Evolutionary conservation across 768 basidiomycete species (phyloP).

Genomic region (Lactarius akahatsu): DNA sequence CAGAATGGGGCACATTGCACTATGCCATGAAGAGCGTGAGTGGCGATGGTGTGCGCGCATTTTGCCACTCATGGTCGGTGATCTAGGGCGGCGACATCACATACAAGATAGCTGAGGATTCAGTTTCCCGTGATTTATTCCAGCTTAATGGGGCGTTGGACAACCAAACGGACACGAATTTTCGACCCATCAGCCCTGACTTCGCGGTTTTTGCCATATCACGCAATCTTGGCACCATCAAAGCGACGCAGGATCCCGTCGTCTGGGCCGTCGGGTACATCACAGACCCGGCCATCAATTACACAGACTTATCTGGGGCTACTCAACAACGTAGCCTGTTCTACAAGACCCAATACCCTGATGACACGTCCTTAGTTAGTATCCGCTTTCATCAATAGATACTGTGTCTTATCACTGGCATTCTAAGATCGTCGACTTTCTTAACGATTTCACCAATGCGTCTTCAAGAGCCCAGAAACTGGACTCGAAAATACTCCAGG

Average conservation of each 20-base stretch:
- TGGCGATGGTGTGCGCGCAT: not conserved
- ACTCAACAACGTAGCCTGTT: not conserved
- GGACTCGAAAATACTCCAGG: not conserved
- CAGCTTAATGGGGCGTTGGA: not conserved
- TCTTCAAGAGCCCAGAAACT: not conserved
- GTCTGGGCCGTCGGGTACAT: not conserved
- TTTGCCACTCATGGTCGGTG: not conserved
- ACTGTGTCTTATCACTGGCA: not conserved
- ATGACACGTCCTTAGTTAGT: not conserved
- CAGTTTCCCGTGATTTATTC: not conserved
- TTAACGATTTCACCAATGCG: not conserved
- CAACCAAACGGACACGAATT: not conserved
- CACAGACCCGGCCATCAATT: not conserved
- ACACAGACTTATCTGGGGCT: not conserved
- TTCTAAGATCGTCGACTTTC: not conserved
- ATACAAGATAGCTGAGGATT: not conserved
- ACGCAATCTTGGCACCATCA: not conserved
- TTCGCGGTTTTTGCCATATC: not conserved
- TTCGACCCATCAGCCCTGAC: not conserved
- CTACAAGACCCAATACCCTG: not conserved
- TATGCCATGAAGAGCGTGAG: not conserved
- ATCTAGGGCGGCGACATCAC: not conserved
- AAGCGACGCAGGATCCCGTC: not conserved
- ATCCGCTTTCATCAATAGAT: not conserved
- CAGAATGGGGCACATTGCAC: not conserved